A percentile compares a stretch with the other conserved stretches of the same genome.
Evolutionary conservation across 805 yeast genomes (phyloP).

Genomic region (Gaillardinia entomophila): DNA sequence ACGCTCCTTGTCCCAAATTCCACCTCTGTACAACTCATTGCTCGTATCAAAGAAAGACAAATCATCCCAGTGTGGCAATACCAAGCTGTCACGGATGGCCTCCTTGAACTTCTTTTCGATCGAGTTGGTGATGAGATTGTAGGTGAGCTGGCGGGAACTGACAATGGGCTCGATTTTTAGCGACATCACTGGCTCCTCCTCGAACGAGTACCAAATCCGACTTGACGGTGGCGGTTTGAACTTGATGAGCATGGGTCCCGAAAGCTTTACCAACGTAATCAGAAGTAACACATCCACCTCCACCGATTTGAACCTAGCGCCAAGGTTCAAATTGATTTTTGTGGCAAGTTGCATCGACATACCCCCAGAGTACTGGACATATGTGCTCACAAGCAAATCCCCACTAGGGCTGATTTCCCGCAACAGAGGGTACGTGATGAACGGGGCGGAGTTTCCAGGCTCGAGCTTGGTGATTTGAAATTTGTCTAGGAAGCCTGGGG

Average conservation of each 20-base stretch:
- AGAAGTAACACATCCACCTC: slow-evolving; percentile 73
- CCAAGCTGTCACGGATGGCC: slow-evolving; percentile 72
- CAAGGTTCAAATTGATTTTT: slow-evolving; percentile 67
- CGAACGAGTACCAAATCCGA: slow-evolving; percentile 88
- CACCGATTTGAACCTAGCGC: slow-evolving; percentile 65
- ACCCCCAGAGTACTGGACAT: slow-evolving; percentile 70
- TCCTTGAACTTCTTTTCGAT: slow-evolving; percentile 76
- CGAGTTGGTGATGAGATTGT: slow-evolving; percentile 71
- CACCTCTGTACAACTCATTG: slow-evolving; percentile 79
- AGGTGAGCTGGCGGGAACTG: slow-evolving; percentile 74
- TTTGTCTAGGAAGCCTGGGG: slow-evolving; percentile 84
- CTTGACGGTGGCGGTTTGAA: slow-evolving; percentile 89
- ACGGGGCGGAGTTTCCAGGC: slow-evolving; percentile 79
- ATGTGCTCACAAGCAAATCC: slow-evolving; percentile 51
- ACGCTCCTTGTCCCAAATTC: slow-evolving; percentile 70
- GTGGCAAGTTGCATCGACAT: slow-evolving; percentile 74
- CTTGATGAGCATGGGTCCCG: slow-evolving; percentile 66
- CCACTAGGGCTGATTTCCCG: slow-evolving; percentile 78
- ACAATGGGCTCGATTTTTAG: slow-evolving; percentile 86
- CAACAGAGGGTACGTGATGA: slow-evolving; percentile 66
- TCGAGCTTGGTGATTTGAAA: slow-evolving; percentile 65
- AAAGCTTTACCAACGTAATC: slow-evolving; percentile 59
- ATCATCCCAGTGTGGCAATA: slow-evolving; percentile 87
- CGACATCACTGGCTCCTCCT: slow-evolving; percentile 68
- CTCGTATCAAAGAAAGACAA: slow-evolving; percentile 61